Evolutionary conservation across 1,284 basidiomycete genomes (phyloP).

Genomic region (Cerrena zonata): DNA sequence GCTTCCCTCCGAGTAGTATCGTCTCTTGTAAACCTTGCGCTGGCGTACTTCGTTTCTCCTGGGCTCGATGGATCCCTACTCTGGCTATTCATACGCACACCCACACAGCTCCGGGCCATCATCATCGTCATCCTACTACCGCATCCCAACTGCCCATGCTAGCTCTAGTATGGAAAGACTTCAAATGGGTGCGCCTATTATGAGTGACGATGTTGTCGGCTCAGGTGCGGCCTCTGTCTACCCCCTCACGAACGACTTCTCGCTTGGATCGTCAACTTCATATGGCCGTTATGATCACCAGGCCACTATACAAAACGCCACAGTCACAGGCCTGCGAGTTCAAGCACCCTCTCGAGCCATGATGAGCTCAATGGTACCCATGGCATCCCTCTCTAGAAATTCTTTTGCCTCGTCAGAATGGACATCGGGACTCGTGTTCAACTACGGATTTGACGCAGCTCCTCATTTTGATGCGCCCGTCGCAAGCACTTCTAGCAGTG

Average conservation of each 20-base stretch:
- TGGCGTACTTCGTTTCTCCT: too few relatives aligned
- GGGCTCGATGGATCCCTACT: too few relatives aligned
- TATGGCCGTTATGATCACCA: background rate
- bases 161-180: too few relatives aligned
- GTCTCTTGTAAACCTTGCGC: too few relatives aligned
- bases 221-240: too few relatives aligned
- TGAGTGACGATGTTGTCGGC: too few relatives aligned
- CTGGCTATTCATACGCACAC: too few relatives aligned
- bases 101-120: too few relatives aligned
- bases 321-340: background rate
- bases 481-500: background rate
- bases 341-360: slow-evolving; percentile 6
- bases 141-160: too few relatives aligned
- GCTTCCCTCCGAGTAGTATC: too few relatives aligned
- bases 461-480: slow-evolving; percentile 8
- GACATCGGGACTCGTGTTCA: slow-evolving; percentile 13
- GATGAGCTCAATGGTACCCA: slow-evolving; percentile 15
- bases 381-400: slow-evolving; percentile 16
- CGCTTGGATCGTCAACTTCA: slow-evolving; percentile 17
- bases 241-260: background rate
- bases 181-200: too few relatives aligned
- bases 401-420: slow-evolving; percentile 14
- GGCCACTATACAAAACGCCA: background rate
- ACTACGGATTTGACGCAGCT: slow-evolving; percentile 9
- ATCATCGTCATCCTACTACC: too few relatives aligned